Evolutionary conservation across 2,329 filamentous ascomycete genomes (phyloP).

Genomic region (Diplodia scrobiculata): DNA sequence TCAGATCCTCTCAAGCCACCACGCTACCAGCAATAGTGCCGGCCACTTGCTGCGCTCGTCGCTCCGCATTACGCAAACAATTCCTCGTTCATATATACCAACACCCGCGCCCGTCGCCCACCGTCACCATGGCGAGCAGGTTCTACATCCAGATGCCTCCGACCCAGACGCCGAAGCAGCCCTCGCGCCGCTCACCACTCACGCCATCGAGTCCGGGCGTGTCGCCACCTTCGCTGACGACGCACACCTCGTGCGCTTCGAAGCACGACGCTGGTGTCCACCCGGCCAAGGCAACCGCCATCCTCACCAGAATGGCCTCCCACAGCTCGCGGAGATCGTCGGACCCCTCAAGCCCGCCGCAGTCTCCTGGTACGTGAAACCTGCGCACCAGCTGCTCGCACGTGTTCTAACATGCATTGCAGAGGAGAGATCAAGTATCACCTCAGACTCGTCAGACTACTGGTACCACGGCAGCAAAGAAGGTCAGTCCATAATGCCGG

Average conservation of each 20-base stretch:
- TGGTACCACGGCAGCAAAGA: constrained; percentile 43
- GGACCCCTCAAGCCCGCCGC: constrained; percentile 13
- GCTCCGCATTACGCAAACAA: constrained; percentile 25
- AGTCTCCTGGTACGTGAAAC: constrained; percentile 28
- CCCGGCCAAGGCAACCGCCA: constrained; percentile 46
- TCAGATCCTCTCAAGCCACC: constrained; percentile 26
- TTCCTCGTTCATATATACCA: constrained; percentile 1
- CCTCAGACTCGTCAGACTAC: constrained; percentile 44
- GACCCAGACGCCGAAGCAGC: constrained; percentile 40
- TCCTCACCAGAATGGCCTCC: constrained; percentile 50
- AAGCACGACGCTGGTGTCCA: constrained; percentile 47
- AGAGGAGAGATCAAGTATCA: constrained; percentile 40
- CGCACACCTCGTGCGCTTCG: constrained; percentile 45
- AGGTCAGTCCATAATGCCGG: constrained; percentile 37
- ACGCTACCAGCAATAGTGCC: constrained; percentile 13
- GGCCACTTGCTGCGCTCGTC: constrained; percentile 23
- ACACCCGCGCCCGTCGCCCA: not conserved
- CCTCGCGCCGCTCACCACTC: constrained; percentile 48
- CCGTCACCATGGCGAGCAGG: constrained; percentile 40
- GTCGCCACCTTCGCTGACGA: constrained; percentile 50
- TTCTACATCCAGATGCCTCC: constrained; percentile 46
- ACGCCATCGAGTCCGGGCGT: constrained; percentile 47
- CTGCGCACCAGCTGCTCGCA: not conserved
- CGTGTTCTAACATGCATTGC: constrained; percentile 18
- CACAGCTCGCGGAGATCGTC: constrained; percentile 44